phyloP scores from a whole-genome alignment of 2,329 filamentous ascomycete genomes.

The Cylindrodendrum hubeiense region DNA sequence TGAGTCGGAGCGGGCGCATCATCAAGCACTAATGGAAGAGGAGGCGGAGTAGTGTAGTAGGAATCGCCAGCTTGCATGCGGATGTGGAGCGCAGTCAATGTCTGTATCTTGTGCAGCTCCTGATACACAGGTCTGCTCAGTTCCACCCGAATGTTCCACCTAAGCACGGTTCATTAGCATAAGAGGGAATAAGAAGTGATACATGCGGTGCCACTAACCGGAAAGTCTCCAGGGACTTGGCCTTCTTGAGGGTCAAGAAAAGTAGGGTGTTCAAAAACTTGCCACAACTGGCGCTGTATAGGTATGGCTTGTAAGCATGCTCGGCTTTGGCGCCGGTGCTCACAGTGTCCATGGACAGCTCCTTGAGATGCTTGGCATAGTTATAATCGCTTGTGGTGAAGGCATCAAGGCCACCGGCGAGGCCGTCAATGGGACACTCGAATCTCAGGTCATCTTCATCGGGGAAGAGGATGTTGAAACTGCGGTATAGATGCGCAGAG shows the following conservation, averaged over 20 bases:
- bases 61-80: conserved; percentile 70
- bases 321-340: conserved; percentile 66
- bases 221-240: conserved; percentile 68
- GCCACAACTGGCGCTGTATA: conserved; percentile 67
- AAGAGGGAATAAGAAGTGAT: not conserved
- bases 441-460: conserved; percentile 66
- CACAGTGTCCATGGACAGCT: conserved; percentile 68
- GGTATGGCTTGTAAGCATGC: conserved; percentile 64
- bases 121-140: conserved; percentile 70
- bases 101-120: conserved; percentile 65
- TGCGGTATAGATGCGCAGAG: conserved; percentile 69
- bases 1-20: conserved; percentile 43
- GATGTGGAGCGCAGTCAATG: conserved; percentile 66
- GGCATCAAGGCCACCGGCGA: conserved; percentile 70
- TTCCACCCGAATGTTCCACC: conserved; percentile 75
- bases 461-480: conserved; percentile 71
- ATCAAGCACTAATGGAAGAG: conserved; percentile 54
- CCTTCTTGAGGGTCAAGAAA: conserved; percentile 67
- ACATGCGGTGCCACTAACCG: conserved; percentile 54
- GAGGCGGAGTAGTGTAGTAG: conserved; percentile 63
- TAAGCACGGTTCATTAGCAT: conserved; percentile 43
- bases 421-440: conserved; percentile 67
- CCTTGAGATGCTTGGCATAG: conserved; percentile 69
- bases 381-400: conserved; percentile 74
- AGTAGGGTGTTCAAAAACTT: conserved; percentile 75